A percentile compares a stretch with the other conserved stretches of the same genome.
phyloP scores from a whole-genome alignment of 805 yeast genomes.

The Lachancea fermentati region DNA sequence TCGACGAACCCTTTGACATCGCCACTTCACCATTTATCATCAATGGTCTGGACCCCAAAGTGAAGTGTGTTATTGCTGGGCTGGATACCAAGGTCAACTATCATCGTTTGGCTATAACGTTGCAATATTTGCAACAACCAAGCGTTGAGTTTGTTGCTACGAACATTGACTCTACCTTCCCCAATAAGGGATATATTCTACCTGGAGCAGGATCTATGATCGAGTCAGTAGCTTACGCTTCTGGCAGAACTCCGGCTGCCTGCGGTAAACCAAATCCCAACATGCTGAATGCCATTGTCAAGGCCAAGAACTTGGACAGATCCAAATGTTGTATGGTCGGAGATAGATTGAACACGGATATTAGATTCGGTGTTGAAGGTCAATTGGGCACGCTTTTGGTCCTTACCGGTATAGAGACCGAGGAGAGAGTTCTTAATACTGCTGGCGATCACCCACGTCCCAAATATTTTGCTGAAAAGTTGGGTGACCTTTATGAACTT shows the following conservation, averaged over 20 bases:
- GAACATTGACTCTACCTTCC: slow-evolving; percentile 91
- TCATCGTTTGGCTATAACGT: slow-evolving; percentile 70
- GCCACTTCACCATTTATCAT: slow-evolving; percentile 44
- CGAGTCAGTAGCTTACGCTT: slow-evolving; percentile 64
- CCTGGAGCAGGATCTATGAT: slow-evolving; percentile 96
- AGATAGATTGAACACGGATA: slow-evolving; percentile 91
- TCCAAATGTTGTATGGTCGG: slow-evolving; percentile 84
- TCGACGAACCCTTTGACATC: slow-evolving; percentile 51
- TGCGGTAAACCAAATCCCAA: slow-evolving; percentile 90
- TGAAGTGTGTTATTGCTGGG: slow-evolving; percentile 89
- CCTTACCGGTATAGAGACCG: slow-evolving; percentile 85
- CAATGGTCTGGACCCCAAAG: slow-evolving; percentile 56
- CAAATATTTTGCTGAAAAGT: slow-evolving; percentile 57
- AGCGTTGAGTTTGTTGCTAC: slow-evolving; percentile 80
- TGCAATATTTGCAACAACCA: slow-evolving; percentile 66
- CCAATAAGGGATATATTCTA: slow-evolving; percentile 74
- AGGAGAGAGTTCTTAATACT: slow-evolving; percentile 45
- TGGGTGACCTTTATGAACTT: slow-evolving; percentile 70
- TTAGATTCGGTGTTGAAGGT: slow-evolving; percentile 84
- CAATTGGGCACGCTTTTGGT: slow-evolving; percentile 85
- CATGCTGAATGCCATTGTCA: slow-evolving; percentile 86
- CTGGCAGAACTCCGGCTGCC: slow-evolving; percentile 80
- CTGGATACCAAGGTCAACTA: slow-evolving; percentile 74
- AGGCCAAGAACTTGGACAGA: slow-evolving; percentile 51
- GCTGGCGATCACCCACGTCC: slow-evolving; percentile 43